phyloP scores from a whole-genome alignment of 192 early-diverging fungal genomes.

The Physocladia obscura region DNA sequence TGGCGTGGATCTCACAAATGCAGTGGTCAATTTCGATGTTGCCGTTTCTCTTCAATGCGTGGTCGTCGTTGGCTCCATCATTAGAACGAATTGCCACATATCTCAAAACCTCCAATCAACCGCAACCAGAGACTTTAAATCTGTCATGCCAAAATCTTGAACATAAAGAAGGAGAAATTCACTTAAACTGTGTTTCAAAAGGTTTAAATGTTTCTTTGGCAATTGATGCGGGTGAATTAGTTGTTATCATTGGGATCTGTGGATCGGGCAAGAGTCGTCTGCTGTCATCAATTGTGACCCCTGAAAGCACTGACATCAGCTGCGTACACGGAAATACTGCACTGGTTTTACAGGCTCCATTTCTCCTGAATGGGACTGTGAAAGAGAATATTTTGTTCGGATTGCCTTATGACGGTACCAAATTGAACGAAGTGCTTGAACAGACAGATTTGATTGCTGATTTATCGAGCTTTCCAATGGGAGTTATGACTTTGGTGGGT shows the following conservation, averaged over 20 bases:
- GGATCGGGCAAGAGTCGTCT: constrained; percentile 20
- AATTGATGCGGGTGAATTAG: neutral
- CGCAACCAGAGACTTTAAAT: neutral
- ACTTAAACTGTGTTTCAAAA: neutral
- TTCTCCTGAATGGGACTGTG: constrained; percentile 73
- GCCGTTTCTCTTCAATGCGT: constrained; percentile 6
- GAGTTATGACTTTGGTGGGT: constrained; percentile 60
- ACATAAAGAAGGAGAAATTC: constrained; percentile 11
- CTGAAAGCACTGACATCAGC: neutral
- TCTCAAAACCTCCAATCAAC: neutral
- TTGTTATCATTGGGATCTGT: constrained; percentile 7
- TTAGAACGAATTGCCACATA: neutral
- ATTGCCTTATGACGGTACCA: constrained; percentile 50
- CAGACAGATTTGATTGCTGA: constrained; percentile 68
- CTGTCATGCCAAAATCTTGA: neutral
- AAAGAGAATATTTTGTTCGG: constrained; percentile 71
- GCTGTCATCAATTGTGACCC: neutral
- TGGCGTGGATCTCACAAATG: constrained; percentile 24
- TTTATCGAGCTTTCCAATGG: constrained; percentile 57
- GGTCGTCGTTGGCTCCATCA: constrained; percentile 9
- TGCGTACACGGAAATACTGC: constrained; percentile 62
- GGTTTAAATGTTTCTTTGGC: neutral
- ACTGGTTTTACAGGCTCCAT: constrained; percentile 73
- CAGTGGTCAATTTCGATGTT: constrained; percentile 10
- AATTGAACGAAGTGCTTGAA: constrained; percentile 28